Base-by-base conservation (phyloP, 2,329 filamentous ascomycete species). In the Pseudogymnoascus sp. region DNA sequence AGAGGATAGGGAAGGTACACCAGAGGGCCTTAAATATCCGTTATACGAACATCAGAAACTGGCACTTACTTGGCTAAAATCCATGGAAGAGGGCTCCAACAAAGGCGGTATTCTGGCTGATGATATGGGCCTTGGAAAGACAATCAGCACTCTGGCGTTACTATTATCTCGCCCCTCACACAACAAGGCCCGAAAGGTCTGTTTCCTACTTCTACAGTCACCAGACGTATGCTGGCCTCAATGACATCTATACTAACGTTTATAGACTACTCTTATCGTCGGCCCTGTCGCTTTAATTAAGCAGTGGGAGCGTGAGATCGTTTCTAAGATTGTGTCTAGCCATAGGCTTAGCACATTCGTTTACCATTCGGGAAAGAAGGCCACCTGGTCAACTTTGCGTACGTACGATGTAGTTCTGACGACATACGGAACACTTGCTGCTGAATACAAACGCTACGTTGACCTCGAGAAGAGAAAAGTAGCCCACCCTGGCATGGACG, bases 91-190 rank as follows among this genome's bases (percentile, higher is more conserved):
- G 62, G 85, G 89, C 7, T 79, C 77, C 1, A 84, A 86, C 60
- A 91, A 88, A 68, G 89, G 89, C 15, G 87, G 89, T 21, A 90
- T 93, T 61, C 77, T 92, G 24, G 88, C 86, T 0, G 88, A 91
- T 68, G 88, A 91, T 65, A 94, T 93, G 90, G 90, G 90, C 6
- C 77, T 93, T 9, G 90, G 90, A 6, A 93, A 94, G 74, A 93
- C 90, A 0, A 87, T 96, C 24, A 90, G 93, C 64, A 87, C 89
- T 4, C 78, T 97, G 21, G 84, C 92, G 3, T 79, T 96, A 44
- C 88, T 59, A 11, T 31, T 59, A 26, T 37, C 57, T 9, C 33
- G 57, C 13, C 57, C 57, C 26, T 54, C 6, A 21, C 35, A 35
- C 41, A 24, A 15, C 7, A 21, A n/a, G 29, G 8, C 17, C 24